These are phyloP conservation scores for Urostyla sp. DNA, from an alignment of 73 alveolate genomes.

Conservation along the genomic window DNA sequence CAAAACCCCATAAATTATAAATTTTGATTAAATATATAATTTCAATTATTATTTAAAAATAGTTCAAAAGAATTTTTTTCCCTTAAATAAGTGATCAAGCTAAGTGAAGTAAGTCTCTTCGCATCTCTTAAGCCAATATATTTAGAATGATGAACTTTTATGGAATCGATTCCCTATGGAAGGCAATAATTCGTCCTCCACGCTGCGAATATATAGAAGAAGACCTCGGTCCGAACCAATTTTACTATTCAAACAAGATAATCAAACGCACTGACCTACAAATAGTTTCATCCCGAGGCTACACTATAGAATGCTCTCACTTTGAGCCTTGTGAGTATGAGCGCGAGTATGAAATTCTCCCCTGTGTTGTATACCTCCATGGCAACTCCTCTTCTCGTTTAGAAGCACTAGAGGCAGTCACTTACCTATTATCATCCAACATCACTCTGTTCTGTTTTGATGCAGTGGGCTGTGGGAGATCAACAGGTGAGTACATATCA, in stretches of 20 bases:
- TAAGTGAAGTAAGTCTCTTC: no score
- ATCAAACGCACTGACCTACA: slow-evolving; percentile 78
- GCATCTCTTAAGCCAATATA: no score
- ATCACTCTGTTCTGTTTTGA: slow-evolving; percentile 90
- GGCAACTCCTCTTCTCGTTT: slow-evolving; percentile 76
- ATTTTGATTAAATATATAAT: no score
- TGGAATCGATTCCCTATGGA: slow-evolving; percentile 81
- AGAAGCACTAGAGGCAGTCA: slow-evolving; percentile 72
- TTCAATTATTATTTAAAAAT: no score
- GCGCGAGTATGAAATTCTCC: slow-evolving; percentile 56
- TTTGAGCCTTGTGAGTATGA: slow-evolving; percentile 83
- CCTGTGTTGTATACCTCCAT: slow-evolving; percentile 74
- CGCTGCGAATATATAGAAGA: slow-evolving; percentile 85
- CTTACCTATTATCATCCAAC: slow-evolving; percentile 69
- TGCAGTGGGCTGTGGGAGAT: slow-evolving; percentile 90
- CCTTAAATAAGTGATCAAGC: no score
- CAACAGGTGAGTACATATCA: slow-evolving; percentile 95
- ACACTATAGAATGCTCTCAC: slow-evolving; percentile 83
- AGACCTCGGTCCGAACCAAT: slow-evolving; percentile 89
- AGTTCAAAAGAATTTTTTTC: no score
- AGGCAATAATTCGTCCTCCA: slow-evolving; percentile 99
- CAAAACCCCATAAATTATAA: no score
- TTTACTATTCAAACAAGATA: slow-evolving; percentile 71
- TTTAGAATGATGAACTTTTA: no score
- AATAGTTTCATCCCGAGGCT: slow-evolving; percentile 72